Evolutionary conservation across 352 stramenopile genomes (phyloP), one percentile per base, ranked within the genome.

Genomic region (Phytophthora sp.): DNA sequence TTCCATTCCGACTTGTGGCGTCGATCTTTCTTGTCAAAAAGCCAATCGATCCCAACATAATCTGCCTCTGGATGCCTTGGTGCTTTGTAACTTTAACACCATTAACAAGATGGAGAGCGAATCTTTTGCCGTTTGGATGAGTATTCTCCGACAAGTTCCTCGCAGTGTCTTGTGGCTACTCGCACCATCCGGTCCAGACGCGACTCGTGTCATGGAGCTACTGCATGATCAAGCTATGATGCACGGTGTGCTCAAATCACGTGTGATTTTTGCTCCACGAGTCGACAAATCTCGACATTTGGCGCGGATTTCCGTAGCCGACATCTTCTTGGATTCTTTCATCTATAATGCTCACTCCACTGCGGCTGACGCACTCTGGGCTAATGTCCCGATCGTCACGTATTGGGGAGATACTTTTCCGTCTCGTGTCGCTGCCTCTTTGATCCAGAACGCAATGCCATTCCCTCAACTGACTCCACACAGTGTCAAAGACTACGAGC

Each of bases 301-400:
- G 5, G 71, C 73, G 12, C 82, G 96, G 9, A 66, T 98, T 11
- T 66, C 65, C 5, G 36, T 81, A 12, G 91, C 87, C 0, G 95
- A 99, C 67, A 20, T 99, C 4, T 98, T 98, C 51, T 68, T 99
- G n/a, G 96, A 99, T 66, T 98, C 94, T 13, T 86, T 98, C 41
- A 72, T 96, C 7, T 99, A 99, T 77, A 98, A 95, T 39, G 96
- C 96, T n/a, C 97, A 99, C 66, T 98, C 95, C 12, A 97, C 97
- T 2, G 96, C 94, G 15, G 80, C 85, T 16, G 96, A 99, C 57
- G 86, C 88, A 18, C 74, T 99, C 0, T 97, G 84, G 77, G 77
- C 87, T 1, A 82, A 90, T 47, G 74, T 98, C 7, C 95, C 96
- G 1, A 77, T 98, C 33, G 72, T 99, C 21, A 97, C 94, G 12